A percentile compares a stretch with the other conserved stretches of the same genome.
phyloP scores from a whole-genome alignment of 2,329 filamentous ascomycete genomes.

The Colletotrichum tamarilloi region DNA sequence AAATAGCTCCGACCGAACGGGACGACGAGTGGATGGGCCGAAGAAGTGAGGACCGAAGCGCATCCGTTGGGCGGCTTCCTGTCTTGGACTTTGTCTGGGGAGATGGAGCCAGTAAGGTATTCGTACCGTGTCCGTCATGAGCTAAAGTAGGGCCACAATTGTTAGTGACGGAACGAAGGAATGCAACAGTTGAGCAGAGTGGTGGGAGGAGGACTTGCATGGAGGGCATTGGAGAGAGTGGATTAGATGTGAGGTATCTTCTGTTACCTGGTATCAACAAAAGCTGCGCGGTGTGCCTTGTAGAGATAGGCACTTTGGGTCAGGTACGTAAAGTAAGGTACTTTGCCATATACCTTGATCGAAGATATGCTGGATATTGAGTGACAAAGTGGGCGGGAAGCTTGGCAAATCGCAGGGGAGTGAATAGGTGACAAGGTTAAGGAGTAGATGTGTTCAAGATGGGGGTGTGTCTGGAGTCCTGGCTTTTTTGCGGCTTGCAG shows the following conservation, averaged over 20 bases:
- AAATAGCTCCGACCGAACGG: constrained; percentile 35
- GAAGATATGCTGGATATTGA: not conserved
- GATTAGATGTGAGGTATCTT: not conserved
- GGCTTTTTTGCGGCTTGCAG: not conserved
- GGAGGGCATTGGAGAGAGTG: too few species aligned
- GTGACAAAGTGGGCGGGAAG: constrained; percentile 2
- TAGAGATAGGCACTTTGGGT: not conserved
- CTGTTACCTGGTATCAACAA: too few species aligned
- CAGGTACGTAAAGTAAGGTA: too few species aligned
- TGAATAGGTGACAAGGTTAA: not conserved
- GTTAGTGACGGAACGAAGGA: constrained; percentile 9
- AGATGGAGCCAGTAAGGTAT: not conserved
- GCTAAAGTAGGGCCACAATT: constrained; percentile 3
- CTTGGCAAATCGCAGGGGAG: constrained; percentile 18
- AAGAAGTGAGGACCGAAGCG: constrained; percentile 35
- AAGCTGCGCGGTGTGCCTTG: too few species aligned
- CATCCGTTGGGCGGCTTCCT: constrained; percentile 13
- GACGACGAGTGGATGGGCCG: constrained; percentile 25
- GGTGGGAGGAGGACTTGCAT: not conserved
- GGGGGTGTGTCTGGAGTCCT: not conserved
- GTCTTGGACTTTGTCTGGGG: not conserved
- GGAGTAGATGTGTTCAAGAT: not conserved
- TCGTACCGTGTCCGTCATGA: constrained; percentile 19
- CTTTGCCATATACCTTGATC: too few species aligned
- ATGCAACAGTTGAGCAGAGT: not conserved